Evolutionary conservation across 805 yeast species (phyloP).

Genomic region (Isabelozyma pseudorhagii): DNA sequence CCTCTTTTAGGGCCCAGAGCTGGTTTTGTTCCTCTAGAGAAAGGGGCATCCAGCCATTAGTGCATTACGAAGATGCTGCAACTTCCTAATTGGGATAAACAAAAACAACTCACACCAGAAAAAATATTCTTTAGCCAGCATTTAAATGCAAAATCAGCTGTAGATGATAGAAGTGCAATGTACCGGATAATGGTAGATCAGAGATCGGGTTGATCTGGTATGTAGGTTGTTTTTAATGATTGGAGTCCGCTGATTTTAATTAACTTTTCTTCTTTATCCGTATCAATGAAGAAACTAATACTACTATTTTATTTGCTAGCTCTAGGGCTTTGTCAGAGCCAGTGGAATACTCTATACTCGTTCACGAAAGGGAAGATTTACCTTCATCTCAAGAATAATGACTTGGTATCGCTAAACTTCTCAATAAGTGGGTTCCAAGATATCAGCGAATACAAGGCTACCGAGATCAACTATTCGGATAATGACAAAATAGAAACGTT

Average conservation of each 20-base stretch:
- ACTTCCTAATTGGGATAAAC: not conserved
- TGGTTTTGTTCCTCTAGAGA: not conserved
- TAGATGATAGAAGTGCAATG: no score
- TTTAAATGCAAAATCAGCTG: not conserved
- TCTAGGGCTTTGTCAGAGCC: not conserved
- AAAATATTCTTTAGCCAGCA: not conserved
- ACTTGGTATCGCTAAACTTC: constrained; percentile 32
- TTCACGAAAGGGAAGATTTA: constrained; percentile 31
- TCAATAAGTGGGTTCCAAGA: constrained; percentile 27
- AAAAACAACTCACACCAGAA: not conserved
- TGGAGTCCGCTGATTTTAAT: not conserved
- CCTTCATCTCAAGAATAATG: constrained; percentile 33
- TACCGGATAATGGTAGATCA: no score
- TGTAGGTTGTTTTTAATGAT: not conserved
- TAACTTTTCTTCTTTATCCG: not conserved
- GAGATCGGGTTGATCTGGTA: not conserved
- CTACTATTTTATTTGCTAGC: not conserved
- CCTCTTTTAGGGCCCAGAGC: not conserved
- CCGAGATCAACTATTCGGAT: constrained; percentile 14
- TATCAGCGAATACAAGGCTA: constrained; percentile 3
- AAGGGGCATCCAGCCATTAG: not conserved
- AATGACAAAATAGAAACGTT: constrained; percentile 18
- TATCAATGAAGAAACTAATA: not conserved
- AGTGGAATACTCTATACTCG: constrained; percentile 37
- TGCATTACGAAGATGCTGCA: not conserved